Conservation (phyloP, 192 early-diverging fungal genomes). For the Coemansia sp. region DNA sequence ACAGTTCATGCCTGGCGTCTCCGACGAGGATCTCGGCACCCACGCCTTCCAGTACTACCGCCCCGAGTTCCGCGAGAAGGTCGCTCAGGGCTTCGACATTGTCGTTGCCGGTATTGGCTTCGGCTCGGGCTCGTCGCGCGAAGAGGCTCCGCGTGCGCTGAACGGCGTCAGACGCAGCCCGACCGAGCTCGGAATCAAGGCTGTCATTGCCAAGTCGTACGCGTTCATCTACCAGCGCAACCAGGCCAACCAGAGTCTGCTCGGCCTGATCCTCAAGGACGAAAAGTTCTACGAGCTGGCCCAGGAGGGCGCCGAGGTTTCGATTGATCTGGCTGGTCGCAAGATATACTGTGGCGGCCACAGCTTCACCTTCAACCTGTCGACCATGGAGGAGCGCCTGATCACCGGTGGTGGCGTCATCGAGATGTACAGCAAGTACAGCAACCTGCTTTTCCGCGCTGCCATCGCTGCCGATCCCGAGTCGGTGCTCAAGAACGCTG, state of each 20-base stretch:
- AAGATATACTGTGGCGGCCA: slow-evolving; percentile 59
- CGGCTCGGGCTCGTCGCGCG: slow-evolving; percentile 74
- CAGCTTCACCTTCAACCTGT: slow-evolving; percentile 61
- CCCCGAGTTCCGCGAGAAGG: slow-evolving; percentile 70
- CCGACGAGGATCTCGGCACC: slow-evolving; percentile 67
- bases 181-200: slow-evolving; percentile 54
- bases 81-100: slow-evolving; percentile 62
- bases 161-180: slow-evolving; percentile 49
- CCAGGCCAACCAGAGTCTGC: slow-evolving; percentile 80
- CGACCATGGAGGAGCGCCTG: slow-evolving; percentile 72
- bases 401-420: slow-evolving; percentile 73
- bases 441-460: slow-evolving; percentile 68
- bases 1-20: slow-evolving; percentile 70
- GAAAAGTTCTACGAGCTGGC: slow-evolving; percentile 74
- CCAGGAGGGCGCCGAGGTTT: slow-evolving; percentile 68
- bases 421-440: slow-evolving; percentile 78
- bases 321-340: slow-evolving; percentile 66
- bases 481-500: slow-evolving; percentile 46
- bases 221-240: slow-evolving; percentile 81
- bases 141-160: slow-evolving; percentile 75
- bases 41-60: slow-evolving; percentile 71
- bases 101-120: slow-evolving; percentile 72
- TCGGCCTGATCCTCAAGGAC: slow-evolving; percentile 70
- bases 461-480: slow-evolving; percentile 64
- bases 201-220: slow-evolving; percentile 78